Percentiles rank a stretch among this genome's conserved stretches.
Evolutionary conservation across 2,329 filamentous ascomycete species (phyloP).

Genomic region (Fusarium solani-melongenae): DNA sequence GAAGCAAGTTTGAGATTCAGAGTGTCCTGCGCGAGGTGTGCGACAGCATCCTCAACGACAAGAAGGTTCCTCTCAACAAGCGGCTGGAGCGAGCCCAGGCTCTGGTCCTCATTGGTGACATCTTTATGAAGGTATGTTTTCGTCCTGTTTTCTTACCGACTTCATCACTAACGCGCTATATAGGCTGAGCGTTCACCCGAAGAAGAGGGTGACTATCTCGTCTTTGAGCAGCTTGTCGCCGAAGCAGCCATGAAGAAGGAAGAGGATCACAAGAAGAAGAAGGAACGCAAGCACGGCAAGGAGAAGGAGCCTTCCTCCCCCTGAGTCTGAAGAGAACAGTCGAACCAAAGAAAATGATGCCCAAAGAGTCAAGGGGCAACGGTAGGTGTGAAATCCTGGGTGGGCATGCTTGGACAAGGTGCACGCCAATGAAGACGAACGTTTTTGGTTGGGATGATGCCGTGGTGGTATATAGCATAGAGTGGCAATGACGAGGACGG

Average conservation of each 20-base stretch:
- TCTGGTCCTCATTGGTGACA: conserved; percentile 86
- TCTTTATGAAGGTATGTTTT: conserved; percentile 82
- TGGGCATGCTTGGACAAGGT: conserved; percentile 7
- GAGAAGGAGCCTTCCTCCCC: conserved; percentile 17
- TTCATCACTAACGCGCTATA: conserved; percentile 7
- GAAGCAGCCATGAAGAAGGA: conserved; percentile 97
- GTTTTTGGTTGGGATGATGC: conserved; percentile 4
- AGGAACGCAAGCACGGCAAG: conserved; percentile 56
- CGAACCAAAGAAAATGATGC: background rate
- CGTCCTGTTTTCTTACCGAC: background rate
- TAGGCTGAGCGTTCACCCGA: conserved; percentile 91
- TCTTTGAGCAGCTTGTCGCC: conserved; percentile 97
- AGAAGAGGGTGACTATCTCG: conserved; percentile 98
- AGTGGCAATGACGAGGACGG: conserved; percentile 29
- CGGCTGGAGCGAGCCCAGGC: conserved; percentile 91
- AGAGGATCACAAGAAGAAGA: conserved; percentile 73
- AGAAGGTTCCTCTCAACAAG: conserved; percentile 84
- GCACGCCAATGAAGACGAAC: background rate
- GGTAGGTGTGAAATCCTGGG: background rate
- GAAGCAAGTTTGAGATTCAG: conserved; percentile 98
- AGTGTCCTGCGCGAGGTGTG: conserved; percentile 94
- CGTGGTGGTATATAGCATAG: conserved; percentile 15
- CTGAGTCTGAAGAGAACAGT: background rate
- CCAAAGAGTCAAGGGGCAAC: background rate
- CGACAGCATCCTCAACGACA: conserved; percentile 83